phyloP scores from a whole-genome alignment of 257 asterid species.

The Nemophila menziesii region DNA sequence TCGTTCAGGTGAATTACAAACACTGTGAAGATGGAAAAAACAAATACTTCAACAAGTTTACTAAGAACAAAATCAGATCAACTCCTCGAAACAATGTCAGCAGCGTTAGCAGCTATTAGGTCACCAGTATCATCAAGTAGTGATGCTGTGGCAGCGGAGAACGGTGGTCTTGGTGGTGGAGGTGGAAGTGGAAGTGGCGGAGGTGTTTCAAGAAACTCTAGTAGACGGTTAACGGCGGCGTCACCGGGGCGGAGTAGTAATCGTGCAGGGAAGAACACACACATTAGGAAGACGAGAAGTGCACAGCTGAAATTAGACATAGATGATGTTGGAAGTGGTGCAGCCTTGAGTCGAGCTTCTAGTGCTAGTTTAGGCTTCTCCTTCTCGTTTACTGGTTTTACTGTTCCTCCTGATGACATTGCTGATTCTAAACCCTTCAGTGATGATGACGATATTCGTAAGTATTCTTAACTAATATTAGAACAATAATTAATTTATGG shows the following conservation, averaged over 20 bases:
- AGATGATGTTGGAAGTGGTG: slow-evolving; percentile 82
- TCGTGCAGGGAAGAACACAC: slow-evolving; percentile 26
- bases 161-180: slow-evolving; percentile 9
- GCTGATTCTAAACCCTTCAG: slow-evolving; percentile 50
- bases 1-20: too few species aligned
- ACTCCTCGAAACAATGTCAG: slow-evolving; percentile 60
- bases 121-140: slow-evolving; percentile 26
- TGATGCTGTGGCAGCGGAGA: slow-evolving; percentile 8
- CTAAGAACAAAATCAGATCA: slow-evolving; percentile 86
- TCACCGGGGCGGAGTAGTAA: slow-evolving; percentile 59
- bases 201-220: slow-evolving; percentile 54
- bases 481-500: too few species aligned
- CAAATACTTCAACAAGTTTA: slow-evolving; percentile 28
- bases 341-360: slow-evolving; percentile 91
- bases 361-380: slow-evolving; percentile 92
- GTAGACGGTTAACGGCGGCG: slow-evolving; percentile 37
- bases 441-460: slow-evolving; percentile 72
- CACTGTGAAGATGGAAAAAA: slow-evolving; percentile 30
- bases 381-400: slow-evolving; percentile 82
- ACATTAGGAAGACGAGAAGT: slow-evolving; percentile 81
- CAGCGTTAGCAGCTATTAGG: slow-evolving; percentile 47
- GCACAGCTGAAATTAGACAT: slow-evolving; percentile 78
- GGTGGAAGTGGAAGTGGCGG: slow-evolving; percentile 11
- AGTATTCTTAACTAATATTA: slow-evolving; percentile 14
- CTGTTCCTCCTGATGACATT: slow-evolving; percentile 62